A percentile compares a stretch with the other conserved stretches of the same genome.
These are phyloP conservation scores for Yarrowia galli DNA, from an alignment of 1,139 yeast genomes.

Conservation along the genomic window DNA sequence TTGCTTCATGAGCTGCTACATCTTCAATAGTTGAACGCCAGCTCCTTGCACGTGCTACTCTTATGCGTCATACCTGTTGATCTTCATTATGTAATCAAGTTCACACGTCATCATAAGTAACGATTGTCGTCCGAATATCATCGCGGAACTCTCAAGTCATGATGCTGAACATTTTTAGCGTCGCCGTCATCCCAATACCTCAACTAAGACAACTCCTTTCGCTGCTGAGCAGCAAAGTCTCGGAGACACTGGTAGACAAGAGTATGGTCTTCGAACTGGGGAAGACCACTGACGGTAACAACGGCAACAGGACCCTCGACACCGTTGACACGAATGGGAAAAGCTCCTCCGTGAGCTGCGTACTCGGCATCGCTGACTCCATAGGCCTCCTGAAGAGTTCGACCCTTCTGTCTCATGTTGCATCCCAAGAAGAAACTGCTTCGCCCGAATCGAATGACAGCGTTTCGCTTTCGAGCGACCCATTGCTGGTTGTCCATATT, in stretches of 20 bases:
- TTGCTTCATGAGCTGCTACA: too few species aligned
- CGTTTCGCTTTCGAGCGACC: conserved; percentile 62
- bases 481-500: conserved; percentile 64
- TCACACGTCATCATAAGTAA: too few species aligned
- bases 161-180: too few species aligned
- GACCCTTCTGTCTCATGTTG: conserved; percentile 50
- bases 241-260: conserved; percentile 42
- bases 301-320: conserved; percentile 61
- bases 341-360: conserved; percentile 69
- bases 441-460: conserved; percentile 61
- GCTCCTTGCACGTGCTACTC: too few species aligned
- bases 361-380: conserved; percentile 57
- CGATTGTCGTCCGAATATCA: too few species aligned
- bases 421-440: conserved; percentile 65
- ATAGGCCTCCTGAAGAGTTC: conserved; percentile 52
- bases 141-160: too few species aligned
- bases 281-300: conserved; percentile 66
- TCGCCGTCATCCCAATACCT: too few species aligned
- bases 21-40: too few species aligned
- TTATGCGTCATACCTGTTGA: too few species aligned
- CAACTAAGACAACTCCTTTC: conserved; percentile 16
- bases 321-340: conserved; percentile 59
- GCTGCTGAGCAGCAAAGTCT: conserved; percentile 39
- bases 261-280: conserved; percentile 49
- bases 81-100: neutral